Percentiles rank a stretch among this genome's conserved stretches.
Conservation (phyloP, 176 grass and related monocot genomes). For the Juncus inflexus region DNA sequence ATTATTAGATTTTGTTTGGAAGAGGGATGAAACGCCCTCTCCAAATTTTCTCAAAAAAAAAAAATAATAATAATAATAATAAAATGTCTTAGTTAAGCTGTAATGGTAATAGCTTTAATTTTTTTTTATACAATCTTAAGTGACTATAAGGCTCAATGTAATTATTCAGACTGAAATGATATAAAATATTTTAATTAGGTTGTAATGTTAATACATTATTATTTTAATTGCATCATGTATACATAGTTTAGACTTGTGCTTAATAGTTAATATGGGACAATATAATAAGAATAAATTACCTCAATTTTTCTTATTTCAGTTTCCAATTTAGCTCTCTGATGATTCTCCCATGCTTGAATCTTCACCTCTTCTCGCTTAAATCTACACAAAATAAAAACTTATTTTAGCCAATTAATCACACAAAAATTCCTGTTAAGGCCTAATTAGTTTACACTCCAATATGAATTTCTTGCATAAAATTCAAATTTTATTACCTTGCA, state of each 20-base stretch:
- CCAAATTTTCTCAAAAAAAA: too few species aligned
- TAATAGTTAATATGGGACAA: neutral
- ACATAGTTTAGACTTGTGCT: neutral
- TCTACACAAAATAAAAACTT: conserved; percentile 33
- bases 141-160: too few species aligned
- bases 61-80: too few species aligned
- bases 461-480: neutral
- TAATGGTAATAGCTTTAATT: too few species aligned
- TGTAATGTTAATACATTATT: neutral
- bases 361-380: conserved; percentile 83
- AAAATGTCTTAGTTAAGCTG: too few species aligned
- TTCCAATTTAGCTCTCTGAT: conserved; percentile 61
- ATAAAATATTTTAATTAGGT: too few species aligned
- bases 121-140: too few species aligned
- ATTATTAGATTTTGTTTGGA: too few species aligned
- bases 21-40: too few species aligned
- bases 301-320: conserved; percentile 64
- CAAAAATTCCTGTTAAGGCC: neutral
- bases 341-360: conserved; percentile 86
- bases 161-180: too few species aligned
- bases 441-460: neutral
- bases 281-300: conserved; percentile 34
- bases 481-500: conserved; percentile 56
- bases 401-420: neutral
- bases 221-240: neutral